Base-by-base conservation (phyloP, 108 stramenopile species). In the Skeletonema tropicum region DNA sequence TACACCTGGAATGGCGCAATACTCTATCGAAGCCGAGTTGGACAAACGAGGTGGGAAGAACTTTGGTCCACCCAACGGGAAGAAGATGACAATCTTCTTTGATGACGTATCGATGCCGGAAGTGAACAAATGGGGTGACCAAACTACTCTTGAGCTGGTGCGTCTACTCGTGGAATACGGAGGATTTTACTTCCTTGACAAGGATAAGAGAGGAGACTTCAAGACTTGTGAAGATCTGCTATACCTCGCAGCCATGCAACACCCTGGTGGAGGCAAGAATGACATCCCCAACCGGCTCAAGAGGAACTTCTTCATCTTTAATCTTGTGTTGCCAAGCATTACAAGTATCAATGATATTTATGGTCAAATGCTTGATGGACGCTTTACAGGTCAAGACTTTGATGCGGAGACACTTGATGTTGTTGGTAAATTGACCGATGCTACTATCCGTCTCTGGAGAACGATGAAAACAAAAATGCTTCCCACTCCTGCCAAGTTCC, bases 341-440 rank as follows among this genome's bases (percentile, higher is more conserved):
- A 94, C 90, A 8, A 92, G 91, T 63, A 95, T 96, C 79, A 95
- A 96, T 74, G 93, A 96, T 66, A 94, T 96, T 61, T 96, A 96
- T 71, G 96, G 96, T 7, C 94, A 96, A 86, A 96, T 96, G 96
- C 76, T 95, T 38, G 45, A 78, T 55, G 90, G 92, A 0, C 74
- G 89, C 61, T 96, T 96, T 75, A 85, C 89, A 36, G 57, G 71
- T 8, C 57, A 64, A 64, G 84, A 70, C 10, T 88, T 88, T 59
- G 92, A 90, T 76, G 73, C 67, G 12, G 70, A 69, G 5, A 84
- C 92, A 23, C 73, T 87, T 7, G 63, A 77, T 33, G 80, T 86
- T 49, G 90, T 89, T 46, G 63, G 73, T 39, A 84, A 90, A 65
- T 89, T 96, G 11, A 96, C 96, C 38, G 30, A 83, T 31, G 89